Conservation (phyloP, 306 rosid genomes). For the Cicer cuneatum region DNA sequence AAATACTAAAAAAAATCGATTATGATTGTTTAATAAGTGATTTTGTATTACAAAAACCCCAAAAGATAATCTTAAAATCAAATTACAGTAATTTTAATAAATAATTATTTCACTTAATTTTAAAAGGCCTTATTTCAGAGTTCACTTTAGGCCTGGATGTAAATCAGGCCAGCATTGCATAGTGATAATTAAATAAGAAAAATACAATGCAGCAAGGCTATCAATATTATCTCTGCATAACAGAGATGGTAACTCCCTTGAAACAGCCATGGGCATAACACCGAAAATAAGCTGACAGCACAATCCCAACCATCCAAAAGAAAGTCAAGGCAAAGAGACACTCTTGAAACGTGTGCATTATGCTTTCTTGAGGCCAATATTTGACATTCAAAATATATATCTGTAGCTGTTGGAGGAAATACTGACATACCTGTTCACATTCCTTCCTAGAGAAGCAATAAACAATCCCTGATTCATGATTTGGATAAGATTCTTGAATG, state of each 20-base stretch:
- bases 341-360: conserved; percentile 32
- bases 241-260: conserved; percentile 19
- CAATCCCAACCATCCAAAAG: not conserved
- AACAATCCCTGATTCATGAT: conserved; percentile 85
- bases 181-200: not conserved
- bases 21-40: not conserved
- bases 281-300: conserved; percentile 15
- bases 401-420: conserved; percentile 32
- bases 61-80: not conserved
- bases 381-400: conserved; percentile 32
- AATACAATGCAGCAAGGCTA: not conserved
- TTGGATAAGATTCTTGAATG: conserved; percentile 75
- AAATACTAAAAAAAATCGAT: not conserved
- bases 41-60: not conserved
- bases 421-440: conserved; percentile 87
- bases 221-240: conserved; percentile 19
- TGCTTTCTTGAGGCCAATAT: conserved; percentile 32
- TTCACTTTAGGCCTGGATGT: not conserved
- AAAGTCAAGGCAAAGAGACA: conserved; percentile 28
- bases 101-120: not conserved
- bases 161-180: not conserved
- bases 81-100: not conserved
- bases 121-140: not conserved
- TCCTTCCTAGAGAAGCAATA: conserved; percentile 97
- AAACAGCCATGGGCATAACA: conserved; percentile 9